Conservation (phyloP, 2,329 filamentous ascomycete species). For the Lasiodiplodia theobromae region DNA sequence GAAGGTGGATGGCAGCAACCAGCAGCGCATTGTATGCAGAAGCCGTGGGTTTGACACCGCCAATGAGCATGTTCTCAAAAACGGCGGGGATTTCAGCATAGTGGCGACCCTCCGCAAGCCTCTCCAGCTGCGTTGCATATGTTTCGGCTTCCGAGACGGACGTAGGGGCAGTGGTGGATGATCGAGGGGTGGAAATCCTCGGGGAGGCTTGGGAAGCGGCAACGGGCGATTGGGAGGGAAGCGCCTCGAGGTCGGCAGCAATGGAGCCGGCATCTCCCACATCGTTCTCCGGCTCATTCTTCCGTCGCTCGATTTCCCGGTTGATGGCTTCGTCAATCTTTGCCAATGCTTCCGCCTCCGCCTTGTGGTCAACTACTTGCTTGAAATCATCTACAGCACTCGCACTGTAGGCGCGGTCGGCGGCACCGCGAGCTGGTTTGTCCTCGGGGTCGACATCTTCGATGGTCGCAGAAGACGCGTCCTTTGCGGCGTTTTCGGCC, state of each 20-base stretch:
- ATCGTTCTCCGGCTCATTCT: conserved; percentile 56
- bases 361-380: conserved; percentile 58
- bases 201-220: conserved; percentile 41
- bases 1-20: conserved; percentile 82
- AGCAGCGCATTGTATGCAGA: conserved; percentile 92
- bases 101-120: conserved; percentile 73
- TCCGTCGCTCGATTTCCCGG: conserved; percentile 73
- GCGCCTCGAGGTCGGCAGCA: conserved; percentile 39
- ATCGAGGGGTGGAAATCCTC: conserved; percentile 35
- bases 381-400: conserved; percentile 67
- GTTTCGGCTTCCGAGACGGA: conserved; percentile 69
- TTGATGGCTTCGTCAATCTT: conserved; percentile 86
- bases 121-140: conserved; percentile 80
- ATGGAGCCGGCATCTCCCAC: conserved; percentile 45
- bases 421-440: conserved; percentile 39
- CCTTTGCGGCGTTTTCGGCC: conserved; percentile 46
- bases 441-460: conserved; percentile 34
- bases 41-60: conserved; percentile 80
- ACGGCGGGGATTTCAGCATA: conserved; percentile 89
- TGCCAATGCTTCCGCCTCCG: conserved; percentile 68
- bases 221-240: conserved; percentile 42
- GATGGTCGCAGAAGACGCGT: conserved; percentile 37
- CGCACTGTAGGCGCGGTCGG: conserved; percentile 60
- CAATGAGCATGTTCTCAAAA: conserved; percentile 88
- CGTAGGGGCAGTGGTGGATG: conserved; percentile 61